phyloP scores from a whole-genome alignment of 2,329 filamentous ascomycete species.

The Cordyceps fumosorosea region DNA sequence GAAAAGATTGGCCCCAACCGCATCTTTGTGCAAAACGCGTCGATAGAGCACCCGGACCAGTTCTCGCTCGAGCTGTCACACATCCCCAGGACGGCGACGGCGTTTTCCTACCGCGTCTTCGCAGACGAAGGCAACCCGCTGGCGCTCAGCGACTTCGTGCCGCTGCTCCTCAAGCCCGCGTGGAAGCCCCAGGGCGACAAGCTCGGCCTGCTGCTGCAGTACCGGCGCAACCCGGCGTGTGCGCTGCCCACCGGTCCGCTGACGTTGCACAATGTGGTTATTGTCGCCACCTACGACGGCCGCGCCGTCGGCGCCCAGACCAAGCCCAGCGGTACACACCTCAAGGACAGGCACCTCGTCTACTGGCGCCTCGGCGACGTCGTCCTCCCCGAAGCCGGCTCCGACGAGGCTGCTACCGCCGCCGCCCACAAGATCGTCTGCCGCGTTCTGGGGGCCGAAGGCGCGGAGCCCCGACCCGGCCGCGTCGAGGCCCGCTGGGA shows the following conservation, averaged over 20 bases:
- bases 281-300: slow-evolving; percentile 61
- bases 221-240: slow-evolving; percentile 70
- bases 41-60: slow-evolving; percentile 62
- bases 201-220: slow-evolving; percentile 78
- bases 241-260: slow-evolving; percentile 32
- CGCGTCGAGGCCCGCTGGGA: slow-evolving; percentile 83
- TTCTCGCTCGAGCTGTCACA: slow-evolving; percentile 70
- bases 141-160: slow-evolving; percentile 51
- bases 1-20: slow-evolving; percentile 93
- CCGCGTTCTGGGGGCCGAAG: slow-evolving; percentile 67
- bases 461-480: slow-evolving; percentile 63
- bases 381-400: slow-evolving; percentile 49
- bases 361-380: slow-evolving; percentile 79
- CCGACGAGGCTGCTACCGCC: slow-evolving; percentile 17
- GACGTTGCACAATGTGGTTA: slow-evolving; percentile 62
- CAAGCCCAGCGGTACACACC: slow-evolving; percentile 72
- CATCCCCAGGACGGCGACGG: slow-evolving; percentile 67
- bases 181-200: slow-evolving; percentile 85
- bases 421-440: slow-evolving; percentile 73
- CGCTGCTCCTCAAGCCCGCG: slow-evolving; percentile 63
- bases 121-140: slow-evolving; percentile 50
- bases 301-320: slow-evolving; percentile 63
- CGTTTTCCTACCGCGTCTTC: slow-evolving; percentile 89
- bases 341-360: slow-evolving; percentile 68
- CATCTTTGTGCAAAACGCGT: slow-evolving; percentile 71